Evolutionary conservation across 2,329 filamentous ascomycete genomes (phyloP).

Genomic region (Pseudogymnoascus sp.): DNA sequence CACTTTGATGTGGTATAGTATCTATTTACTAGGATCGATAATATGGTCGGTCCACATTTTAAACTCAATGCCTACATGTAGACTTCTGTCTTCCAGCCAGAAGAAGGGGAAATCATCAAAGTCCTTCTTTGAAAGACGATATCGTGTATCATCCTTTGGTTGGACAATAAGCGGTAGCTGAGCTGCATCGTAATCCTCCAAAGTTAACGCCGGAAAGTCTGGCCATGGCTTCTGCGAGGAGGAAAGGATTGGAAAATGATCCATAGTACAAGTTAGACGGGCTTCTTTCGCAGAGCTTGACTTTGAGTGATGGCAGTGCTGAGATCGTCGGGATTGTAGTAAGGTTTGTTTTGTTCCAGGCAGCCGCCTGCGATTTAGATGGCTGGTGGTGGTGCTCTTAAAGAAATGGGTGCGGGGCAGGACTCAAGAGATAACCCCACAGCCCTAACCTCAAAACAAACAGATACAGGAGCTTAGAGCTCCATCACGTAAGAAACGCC

Average conservation of each 20-base stretch:
- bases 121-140: not conserved
- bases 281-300: not conserved
- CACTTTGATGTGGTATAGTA: not conserved
- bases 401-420: not conserved
- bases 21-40: not conserved
- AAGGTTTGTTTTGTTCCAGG: not conserved
- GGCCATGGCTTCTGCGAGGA: not conserved
- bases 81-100: not conserved
- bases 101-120: not conserved
- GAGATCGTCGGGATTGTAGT: not conserved
- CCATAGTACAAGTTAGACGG: not conserved
- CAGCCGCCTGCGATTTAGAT: not conserved
- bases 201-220: constrained; percentile 1
- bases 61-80: not conserved
- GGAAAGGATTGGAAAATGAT: not conserved
- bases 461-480: not conserved
- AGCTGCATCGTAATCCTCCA: not conserved
- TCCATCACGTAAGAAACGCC: not conserved
- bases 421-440: not conserved
- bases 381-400: not conserved
- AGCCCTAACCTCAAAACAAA: not conserved
- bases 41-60: not conserved
- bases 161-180: not conserved
- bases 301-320: not conserved
- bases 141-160: not conserved